A percentile compares a stretch with the other conserved stretches of the same genome.
phyloP scores from a whole-genome alignment of 352 stramenopile genomes.

The Globisporangium canariense region DNA sequence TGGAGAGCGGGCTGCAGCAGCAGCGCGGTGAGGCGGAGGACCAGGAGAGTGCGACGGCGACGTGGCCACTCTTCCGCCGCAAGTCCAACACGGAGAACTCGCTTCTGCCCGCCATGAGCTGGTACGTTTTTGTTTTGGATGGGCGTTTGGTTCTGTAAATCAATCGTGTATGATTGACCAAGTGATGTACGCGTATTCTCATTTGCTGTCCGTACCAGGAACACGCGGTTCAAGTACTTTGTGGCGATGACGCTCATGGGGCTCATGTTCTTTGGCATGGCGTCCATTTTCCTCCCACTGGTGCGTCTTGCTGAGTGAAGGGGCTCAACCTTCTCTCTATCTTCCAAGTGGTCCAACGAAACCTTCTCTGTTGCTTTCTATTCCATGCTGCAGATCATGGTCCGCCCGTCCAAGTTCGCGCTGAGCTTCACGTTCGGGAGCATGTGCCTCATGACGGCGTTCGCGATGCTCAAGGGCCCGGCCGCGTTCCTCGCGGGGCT shows the following conservation, averaged over 20 bases:
- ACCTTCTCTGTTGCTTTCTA: no score
- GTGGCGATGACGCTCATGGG: slow-evolving; percentile 63
- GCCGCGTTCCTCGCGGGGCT: slow-evolving; percentile 51
- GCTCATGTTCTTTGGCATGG: slow-evolving; percentile 82
- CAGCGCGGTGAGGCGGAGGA: slow-evolving; percentile 12
- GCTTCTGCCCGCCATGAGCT: slow-evolving; percentile 54
- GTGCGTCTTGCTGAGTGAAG: slow-evolving; percentile 17
- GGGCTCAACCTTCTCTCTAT: not conserved
- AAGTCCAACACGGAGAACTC: slow-evolving; percentile 30
- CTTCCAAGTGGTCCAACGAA: not conserved
- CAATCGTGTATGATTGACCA: not conserved
- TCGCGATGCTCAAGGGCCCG: slow-evolving; percentile 76
- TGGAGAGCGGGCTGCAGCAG: slow-evolving; percentile 46
- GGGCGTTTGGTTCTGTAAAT: no score
- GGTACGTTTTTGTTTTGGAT: slow-evolving; percentile 20
- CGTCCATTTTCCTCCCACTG: slow-evolving; percentile 71
- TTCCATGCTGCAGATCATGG: slow-evolving; percentile 46
- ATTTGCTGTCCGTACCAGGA: slow-evolving; percentile 28
- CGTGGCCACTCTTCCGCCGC: slow-evolving; percentile 41
- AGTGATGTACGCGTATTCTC: not conserved
- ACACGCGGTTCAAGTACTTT: slow-evolving; percentile 82
- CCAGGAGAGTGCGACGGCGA: slow-evolving; percentile 23
- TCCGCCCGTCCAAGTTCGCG: slow-evolving; percentile 80
- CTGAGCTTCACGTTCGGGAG: slow-evolving; percentile 81
- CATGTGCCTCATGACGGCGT: slow-evolving; percentile 67